Conservation (phyloP, 2,329 filamentous ascomycete genomes). For the Decorospora gaudefroyi region DNA sequence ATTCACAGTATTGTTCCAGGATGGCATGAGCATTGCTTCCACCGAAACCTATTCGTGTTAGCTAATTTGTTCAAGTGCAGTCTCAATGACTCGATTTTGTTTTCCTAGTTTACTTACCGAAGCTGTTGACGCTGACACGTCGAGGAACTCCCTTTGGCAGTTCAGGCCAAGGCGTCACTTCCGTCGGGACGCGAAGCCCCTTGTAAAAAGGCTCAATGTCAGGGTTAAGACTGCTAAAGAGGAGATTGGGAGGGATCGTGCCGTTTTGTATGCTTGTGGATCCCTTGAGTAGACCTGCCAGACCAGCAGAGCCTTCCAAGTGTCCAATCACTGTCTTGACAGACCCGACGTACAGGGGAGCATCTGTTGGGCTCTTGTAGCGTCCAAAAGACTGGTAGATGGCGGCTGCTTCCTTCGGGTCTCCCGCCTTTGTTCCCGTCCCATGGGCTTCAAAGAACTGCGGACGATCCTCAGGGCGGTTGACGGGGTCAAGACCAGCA, state of each 20-base stretch:
- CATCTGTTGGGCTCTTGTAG: not conserved
- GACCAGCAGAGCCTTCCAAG: conserved; percentile 48
- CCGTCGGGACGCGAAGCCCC: conserved; percentile 14
- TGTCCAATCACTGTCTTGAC: conserved; percentile 52
- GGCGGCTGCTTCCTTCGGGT: conserved; percentile 29
- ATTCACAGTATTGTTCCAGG: conserved; percentile 20
- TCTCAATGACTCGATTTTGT: not conserved
- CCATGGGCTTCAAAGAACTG: conserved; percentile 37
- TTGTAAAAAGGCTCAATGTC: conserved; percentile 30
- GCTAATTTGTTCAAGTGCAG: not conserved
- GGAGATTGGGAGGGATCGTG: conserved; percentile 43
- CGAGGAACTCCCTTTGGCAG: not conserved
- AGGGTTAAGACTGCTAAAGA: conserved; percentile 42
- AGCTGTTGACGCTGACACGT: conserved; percentile 31
- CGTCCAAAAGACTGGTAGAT: conserved; percentile 15
- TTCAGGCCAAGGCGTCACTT: conserved; percentile 18
- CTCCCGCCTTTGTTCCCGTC: conserved; percentile 32
- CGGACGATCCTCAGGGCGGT: conserved; percentile 25
- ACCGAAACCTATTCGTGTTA: conserved; percentile 18
- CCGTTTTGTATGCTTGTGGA: conserved; percentile 35
- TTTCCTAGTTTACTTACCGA: conserved; percentile 13
- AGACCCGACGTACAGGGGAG: conserved; percentile 23
- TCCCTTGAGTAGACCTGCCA: conserved; percentile 48
- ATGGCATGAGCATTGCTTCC: conserved; percentile 39
- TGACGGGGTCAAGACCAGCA: conserved; percentile 39